These are phyloP conservation scores for Diaporthe citri DNA, from an alignment of 2,329 filamentous ascomycete genomes.

Conservation along the genomic window DNA sequence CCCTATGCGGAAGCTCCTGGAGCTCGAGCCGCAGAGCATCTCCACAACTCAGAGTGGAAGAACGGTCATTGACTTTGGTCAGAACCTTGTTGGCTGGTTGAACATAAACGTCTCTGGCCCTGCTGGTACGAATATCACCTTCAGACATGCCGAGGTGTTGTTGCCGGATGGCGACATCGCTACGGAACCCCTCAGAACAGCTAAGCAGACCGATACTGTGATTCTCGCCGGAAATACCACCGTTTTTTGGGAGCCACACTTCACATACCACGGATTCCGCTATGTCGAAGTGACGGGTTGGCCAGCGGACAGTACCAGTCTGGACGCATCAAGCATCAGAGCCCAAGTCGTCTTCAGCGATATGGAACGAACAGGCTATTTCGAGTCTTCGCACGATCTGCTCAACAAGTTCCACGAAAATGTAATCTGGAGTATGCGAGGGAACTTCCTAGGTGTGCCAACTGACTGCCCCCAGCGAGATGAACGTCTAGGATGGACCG, in stretches of 20 bases:
- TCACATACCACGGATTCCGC: constrained; percentile 20
- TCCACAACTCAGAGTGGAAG: background rate
- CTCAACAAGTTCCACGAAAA: constrained; percentile 54
- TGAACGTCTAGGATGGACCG: constrained; percentile 60
- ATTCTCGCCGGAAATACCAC: background rate
- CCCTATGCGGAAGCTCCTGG: constrained; percentile 16
- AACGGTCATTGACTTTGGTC: constrained; percentile 8
- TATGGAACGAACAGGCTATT: constrained; percentile 54
- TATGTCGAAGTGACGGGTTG: constrained; percentile 21
- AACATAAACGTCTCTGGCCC: constrained; percentile 6
- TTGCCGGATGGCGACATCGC: constrained; percentile 23
- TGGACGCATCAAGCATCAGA: constrained; percentile 21
- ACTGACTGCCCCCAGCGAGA: constrained; percentile 62
- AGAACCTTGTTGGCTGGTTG: constrained; percentile 33
- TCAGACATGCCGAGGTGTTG: constrained; percentile 23
- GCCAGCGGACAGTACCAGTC: background rate
- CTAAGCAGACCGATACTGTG: constrained; percentile 15
- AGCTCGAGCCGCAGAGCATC: background rate
- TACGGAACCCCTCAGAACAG: constrained; percentile 9
- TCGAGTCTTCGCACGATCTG: constrained; percentile 50
- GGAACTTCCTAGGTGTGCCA: constrained; percentile 58
- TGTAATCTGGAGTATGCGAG: constrained; percentile 57
- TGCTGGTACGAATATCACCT: constrained; percentile 10
- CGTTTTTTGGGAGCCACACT: constrained; percentile 8
- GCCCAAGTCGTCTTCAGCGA: constrained; percentile 53